Base-by-base conservation (phyloP, 495 filamentous ascomycete genomes). In the Tetracladium marchalianum region DNA sequence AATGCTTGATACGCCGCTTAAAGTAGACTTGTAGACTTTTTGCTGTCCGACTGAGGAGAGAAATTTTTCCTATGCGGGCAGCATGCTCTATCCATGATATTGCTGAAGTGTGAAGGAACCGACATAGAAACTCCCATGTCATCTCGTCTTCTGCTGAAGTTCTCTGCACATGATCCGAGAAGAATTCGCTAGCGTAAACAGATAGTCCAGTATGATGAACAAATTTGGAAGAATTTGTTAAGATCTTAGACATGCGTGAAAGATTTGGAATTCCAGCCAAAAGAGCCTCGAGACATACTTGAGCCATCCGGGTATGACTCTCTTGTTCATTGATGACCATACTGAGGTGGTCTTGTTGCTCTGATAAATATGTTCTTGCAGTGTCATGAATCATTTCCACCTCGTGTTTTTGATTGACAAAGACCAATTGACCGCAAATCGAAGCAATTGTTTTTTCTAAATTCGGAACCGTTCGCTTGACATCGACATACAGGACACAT, bases 11-110 rank as follows among this genome's bases (percentile, higher is more conserved):
- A 11, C 58, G 39, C 39, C 44, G 37, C 11, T 54, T 50, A 15
- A 58, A 38, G 45, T 64, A 68, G 2, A 34, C 45, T 46, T 50
- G 56, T 4, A 70, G 35, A 44, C 61, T 48, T 43, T 59, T 62
- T 13, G 64, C 54, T 15, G 57, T 50, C 13, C 36, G 54, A 34
- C 54, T 61, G 10, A 70, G 40, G 15, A 34, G 44, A 35, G 37
- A 38, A 32, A 68, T 47, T 39, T 64, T 45, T 41, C 47, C 11
- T 10, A 31, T 53, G 34, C 45, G 39, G 17, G 62, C 64, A 35
- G 66, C 39, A 31, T 33, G 16, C 48, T 70, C 66, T 5, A 70
- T 64, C 66, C 66, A 70, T 1, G 59, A 54, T 0, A 67, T 43
- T 8, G 63, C 50, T 49, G 64, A 66, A 1, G 35, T 35, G 27